Base-by-base conservation (phyloP, 148 eudicot genomes). In the Linanthus parryae region DNA sequence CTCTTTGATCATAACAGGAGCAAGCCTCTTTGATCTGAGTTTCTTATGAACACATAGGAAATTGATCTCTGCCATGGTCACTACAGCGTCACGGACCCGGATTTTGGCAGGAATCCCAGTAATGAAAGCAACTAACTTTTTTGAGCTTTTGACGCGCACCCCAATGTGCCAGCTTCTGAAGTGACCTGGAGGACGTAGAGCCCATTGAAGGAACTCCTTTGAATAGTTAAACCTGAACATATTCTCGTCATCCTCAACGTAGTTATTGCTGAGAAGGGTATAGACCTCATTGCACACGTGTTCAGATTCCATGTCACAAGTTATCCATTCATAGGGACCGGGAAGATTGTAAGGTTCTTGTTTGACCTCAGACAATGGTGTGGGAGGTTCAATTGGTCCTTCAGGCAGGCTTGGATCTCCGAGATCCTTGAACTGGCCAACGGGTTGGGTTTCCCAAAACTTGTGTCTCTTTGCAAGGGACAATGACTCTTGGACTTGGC, bases 191-290 rank as follows among this genome's bases (percentile, higher is more conserved):
- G 97, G 95, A 28, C 83, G 78, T 51, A 89, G 86, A 0, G 97
- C 97, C 97, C 95, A 89, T 28, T 64, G 65, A 18, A 89, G 84
- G 23, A 89, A 89, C 66, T 82, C 91, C 59, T 79, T 82, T 0
- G 97, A 89, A 36, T 89, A 85, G 42, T 89, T 85, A 56, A 89
- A 89, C 65, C 95, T 68, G 64, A 82, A 89, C 95, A 85, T 82
- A 55, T 89, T 89, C 52, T 85, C 95, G 52, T 89, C 97, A 67
- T 89, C 97, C 75, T 89, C 97, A 26, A 89, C 91, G 50, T 89
- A 89, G 51, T 89, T 89, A 52, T 82, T 73, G 13, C 76, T 79
- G 49, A 89, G 54, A 19, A 85, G 81, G 52, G 23, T 73, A 54
- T 89, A 89, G 26, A 89, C 95, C 70, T 85, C 95, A 8, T 22